phyloP scores from a whole-genome alignment of 108 stramenopile species.

The Cyclotella atomus region DNA sequence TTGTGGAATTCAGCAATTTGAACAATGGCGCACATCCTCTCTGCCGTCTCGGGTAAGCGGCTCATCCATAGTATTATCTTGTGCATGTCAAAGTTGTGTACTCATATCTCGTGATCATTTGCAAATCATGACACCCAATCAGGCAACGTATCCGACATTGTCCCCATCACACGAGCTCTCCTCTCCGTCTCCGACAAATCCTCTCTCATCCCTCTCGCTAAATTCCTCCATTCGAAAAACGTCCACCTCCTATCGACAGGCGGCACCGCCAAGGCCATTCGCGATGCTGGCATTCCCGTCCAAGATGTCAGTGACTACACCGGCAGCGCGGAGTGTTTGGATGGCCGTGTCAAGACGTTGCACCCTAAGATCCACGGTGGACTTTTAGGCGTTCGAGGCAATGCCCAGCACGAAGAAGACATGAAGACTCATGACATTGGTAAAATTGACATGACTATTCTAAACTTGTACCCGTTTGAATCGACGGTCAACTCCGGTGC shows the following conservation, averaged over 20 bases:
- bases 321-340: constrained; percentile 92
- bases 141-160: constrained; percentile 80
- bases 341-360: constrained; percentile 98
- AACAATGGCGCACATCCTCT: constrained; percentile 54
- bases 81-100: not conserved
- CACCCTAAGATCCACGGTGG: constrained; percentile 99
- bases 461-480: constrained; percentile 99
- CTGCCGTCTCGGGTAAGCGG: constrained; percentile 44
- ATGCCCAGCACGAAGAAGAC: constrained; percentile 86
- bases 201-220: constrained; percentile 93
- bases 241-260: constrained; percentile 97
- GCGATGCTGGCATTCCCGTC: constrained; percentile 87
- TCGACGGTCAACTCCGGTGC: constrained; percentile 90
- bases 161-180: constrained; percentile 89
- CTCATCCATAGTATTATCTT: not conserved
- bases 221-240: constrained; percentile 72
- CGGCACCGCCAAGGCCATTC: constrained; percentile 90
- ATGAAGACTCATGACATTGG: constrained; percentile 92
- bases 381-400: constrained; percentile 94
- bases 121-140: not conserved
- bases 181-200: constrained; percentile 97
- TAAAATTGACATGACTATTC: constrained; percentile 96
- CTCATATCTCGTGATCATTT: not conserved
- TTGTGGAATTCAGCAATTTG: not conserved
- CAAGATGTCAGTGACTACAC: constrained; percentile 95